A percentile compares a stretch with the other conserved stretches of the same genome.
phyloP scores from a whole-genome alignment of 1,284 basidiomycete species.

The Taiwanofungus camphoratus region DNA sequence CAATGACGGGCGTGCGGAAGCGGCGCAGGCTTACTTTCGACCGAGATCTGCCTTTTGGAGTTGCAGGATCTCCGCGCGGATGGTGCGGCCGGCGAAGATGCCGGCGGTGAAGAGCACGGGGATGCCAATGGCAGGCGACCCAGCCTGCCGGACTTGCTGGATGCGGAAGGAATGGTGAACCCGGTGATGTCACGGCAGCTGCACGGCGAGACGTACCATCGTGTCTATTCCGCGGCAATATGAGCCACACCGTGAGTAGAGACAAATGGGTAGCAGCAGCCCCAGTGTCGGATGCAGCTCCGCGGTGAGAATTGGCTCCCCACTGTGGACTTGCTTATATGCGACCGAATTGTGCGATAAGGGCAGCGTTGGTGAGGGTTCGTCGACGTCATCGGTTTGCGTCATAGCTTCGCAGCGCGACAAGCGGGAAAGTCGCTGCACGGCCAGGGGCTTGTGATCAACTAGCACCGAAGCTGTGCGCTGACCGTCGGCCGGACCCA shows the following conservation, averaged over 20 bases:
- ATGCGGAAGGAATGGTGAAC: background rate
- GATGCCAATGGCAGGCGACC: slow-evolving; percentile 3
- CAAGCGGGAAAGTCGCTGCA: no score
- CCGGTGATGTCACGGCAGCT: background rate
- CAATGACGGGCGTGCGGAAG: background rate
- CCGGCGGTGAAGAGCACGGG: slow-evolving; percentile 6
- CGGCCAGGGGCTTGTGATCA: no score
- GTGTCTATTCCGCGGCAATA: background rate
- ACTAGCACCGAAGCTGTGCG: no score
- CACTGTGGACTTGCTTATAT: background rate
- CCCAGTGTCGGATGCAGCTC: background rate
- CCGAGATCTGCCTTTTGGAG: slow-evolving; percentile 15
- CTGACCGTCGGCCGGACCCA: no score
- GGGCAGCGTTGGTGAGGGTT: no score
- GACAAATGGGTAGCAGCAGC: no score
- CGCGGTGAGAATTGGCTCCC: background rate
- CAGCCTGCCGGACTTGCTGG: slow-evolving; percentile 2
- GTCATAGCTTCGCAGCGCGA: no score
- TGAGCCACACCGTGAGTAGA: background rate
- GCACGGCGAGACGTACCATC: background rate
- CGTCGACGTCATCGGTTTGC: no score
- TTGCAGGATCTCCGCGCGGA: slow-evolving; percentile 10
- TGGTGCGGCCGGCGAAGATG: slow-evolving; percentile 9
- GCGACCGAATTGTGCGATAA: background rate
- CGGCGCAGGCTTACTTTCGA: slow-evolving; percentile 10